phyloP scores from a whole-genome alignment of 2,329 filamentous ascomycete species.

The Aphanoascus verrucosus region DNA sequence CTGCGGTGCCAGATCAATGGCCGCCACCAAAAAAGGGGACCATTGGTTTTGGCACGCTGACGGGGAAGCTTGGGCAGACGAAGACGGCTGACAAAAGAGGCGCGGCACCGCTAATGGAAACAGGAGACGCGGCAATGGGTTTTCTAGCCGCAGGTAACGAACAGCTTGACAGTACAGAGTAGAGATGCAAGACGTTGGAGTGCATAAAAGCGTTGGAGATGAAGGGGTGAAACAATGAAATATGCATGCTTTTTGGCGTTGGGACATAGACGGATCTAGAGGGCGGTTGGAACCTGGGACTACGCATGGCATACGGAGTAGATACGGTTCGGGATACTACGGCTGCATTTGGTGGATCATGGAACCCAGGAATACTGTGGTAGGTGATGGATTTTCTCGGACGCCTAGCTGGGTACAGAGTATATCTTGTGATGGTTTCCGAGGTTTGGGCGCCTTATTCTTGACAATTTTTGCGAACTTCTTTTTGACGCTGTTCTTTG shows the following conservation, averaged over 20 bases:
- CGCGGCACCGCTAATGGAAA: background rate
- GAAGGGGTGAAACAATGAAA: background rate
- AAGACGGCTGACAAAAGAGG: slow-evolving; percentile 18
- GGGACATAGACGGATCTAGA: background rate
- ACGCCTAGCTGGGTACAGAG: too few relatives aligned
- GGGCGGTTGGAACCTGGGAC: background rate
- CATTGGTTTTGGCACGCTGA: slow-evolving; percentile 26
- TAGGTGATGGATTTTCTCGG: too few relatives aligned
- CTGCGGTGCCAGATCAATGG: slow-evolving; percentile 24
- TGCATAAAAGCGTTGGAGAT: background rate
- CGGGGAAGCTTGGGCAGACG: slow-evolving; percentile 18
- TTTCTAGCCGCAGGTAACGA: background rate
- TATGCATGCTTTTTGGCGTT: background rate
- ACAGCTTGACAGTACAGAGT: background rate
- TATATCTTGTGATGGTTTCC: too few relatives aligned
- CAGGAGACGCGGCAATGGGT: background rate
- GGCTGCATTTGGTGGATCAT: background rate
- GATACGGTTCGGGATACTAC: background rate
- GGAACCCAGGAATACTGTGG: too few relatives aligned
- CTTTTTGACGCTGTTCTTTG: too few relatives aligned
- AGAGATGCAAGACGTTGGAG: background rate
- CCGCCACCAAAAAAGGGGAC: slow-evolving; percentile 20
- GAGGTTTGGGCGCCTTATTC: too few relatives aligned
- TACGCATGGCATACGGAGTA: too few relatives aligned
- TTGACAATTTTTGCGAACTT: too few relatives aligned